Conservation (phyloP, 345 rosid species). For the Turritis glabra region DNA sequence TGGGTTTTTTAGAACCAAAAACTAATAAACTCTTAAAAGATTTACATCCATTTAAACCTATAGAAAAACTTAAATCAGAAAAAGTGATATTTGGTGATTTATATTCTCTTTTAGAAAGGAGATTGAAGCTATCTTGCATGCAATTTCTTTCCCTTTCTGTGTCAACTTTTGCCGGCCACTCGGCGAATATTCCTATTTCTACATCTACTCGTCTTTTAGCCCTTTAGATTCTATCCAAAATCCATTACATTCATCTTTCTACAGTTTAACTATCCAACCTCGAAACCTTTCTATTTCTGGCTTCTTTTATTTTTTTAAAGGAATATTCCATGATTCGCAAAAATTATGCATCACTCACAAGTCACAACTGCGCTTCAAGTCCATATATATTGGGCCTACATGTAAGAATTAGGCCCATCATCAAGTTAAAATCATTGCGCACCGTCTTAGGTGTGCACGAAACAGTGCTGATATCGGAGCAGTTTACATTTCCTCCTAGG, state of each 20-base stretch:
- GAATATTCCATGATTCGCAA: conserved; percentile 29
- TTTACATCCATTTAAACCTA: neutral
- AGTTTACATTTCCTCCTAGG: neutral
- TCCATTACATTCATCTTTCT: conserved; percentile 6
- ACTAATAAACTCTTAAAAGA: neutral
- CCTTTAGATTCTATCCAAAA: conserved; percentile 25
- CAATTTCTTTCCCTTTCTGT: conserved; percentile 32
- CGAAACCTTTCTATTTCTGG: conserved; percentile 26
- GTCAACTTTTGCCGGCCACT: conserved; percentile 44
- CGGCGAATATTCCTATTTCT: conserved; percentile 33
- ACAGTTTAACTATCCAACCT: conserved; percentile 12
- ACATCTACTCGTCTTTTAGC: conserved; percentile 17
- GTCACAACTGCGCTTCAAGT: neutral
- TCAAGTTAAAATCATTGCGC: neutral
- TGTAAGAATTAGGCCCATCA: conserved; percentile 19
- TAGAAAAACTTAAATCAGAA: neutral
- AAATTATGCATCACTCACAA: neutral
- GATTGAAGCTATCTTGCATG: conserved; percentile 38
- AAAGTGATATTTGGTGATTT: conserved; percentile 15
- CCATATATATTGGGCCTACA: conserved; percentile 18
- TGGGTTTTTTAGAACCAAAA: neutral
- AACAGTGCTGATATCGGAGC: neutral
- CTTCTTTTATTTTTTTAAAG: neutral
- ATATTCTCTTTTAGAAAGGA: conserved; percentile 15
- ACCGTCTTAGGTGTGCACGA: neutral